A percentile compares a stretch with the other conserved stretches of the same genome.
phyloP scores from a whole-genome alignment of 148 eudicot genomes.

The Mesembryanthemum crystallinum region DNA sequence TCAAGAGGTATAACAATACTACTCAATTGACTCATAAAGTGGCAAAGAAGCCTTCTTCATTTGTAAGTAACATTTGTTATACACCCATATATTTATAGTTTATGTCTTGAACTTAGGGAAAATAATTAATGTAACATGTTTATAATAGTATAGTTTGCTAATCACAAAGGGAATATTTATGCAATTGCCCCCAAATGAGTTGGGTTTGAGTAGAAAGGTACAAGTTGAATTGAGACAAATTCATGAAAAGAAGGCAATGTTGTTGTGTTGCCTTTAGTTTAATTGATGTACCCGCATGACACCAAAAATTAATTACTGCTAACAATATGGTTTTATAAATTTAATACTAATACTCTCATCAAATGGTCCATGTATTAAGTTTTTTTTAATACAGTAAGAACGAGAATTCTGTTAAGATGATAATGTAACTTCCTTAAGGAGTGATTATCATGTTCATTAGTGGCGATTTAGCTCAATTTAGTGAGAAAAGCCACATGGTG shows the following conservation, averaged over 20 bases:
- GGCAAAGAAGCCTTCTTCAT: slow-evolving; percentile 20
- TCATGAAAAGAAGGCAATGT: slow-evolving; percentile 26
- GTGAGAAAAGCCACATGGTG: no score
- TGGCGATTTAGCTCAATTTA: no score
- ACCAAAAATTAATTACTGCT: no score
- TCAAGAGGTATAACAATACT: background rate
- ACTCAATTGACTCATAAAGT: slow-evolving; percentile 4
- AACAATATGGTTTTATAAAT: no score
- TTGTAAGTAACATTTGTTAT: slow-evolving; percentile 24
- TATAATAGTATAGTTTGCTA: background rate
- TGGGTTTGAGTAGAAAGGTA: background rate
- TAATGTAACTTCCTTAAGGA: no score
- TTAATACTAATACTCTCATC: no score
- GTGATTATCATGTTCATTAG: no score
- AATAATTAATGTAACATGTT: slow-evolving; percentile 20
- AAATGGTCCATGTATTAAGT: no score
- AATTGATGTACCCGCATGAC: background rate
- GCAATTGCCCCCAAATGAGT: background rate
- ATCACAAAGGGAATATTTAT: slow-evolving; percentile 2
- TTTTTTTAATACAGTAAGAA: no score
- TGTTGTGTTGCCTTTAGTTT: background rate
- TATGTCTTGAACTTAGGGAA: slow-evolving; percentile 12
- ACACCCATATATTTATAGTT: slow-evolving; percentile 25
- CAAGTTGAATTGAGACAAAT: slow-evolving; percentile 13
- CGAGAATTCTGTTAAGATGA: no score